Evolutionary conservation across 2,329 filamentous ascomycete species (phyloP).

Genomic region (Trichoderma atroviride): DNA sequence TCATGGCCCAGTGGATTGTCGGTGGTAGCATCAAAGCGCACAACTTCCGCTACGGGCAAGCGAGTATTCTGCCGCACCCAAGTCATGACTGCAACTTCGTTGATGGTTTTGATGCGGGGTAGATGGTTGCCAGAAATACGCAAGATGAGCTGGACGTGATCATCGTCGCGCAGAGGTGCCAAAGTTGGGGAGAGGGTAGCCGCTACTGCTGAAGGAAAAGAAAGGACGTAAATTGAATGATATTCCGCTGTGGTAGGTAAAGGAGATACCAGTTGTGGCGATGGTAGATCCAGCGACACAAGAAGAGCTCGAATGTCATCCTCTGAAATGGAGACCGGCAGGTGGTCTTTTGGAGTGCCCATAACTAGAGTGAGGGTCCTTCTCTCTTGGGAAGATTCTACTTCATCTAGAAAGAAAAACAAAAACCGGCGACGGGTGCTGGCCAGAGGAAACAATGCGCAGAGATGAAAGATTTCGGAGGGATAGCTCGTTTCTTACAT

Average conservation of each 20-base stretch:
- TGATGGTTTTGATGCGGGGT: conserved; percentile 41
- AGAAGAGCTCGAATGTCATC: not conserved
- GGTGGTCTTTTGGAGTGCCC: not conserved
- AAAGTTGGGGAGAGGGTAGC: not conserved
- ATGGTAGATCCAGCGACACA: not conserved
- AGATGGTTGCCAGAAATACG: conserved; percentile 42
- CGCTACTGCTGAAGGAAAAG: not conserved
- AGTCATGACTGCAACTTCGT: conserved; percentile 42
- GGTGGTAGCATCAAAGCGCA: conserved; percentile 35
- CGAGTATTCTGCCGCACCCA: conserved; percentile 40
- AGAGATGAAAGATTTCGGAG: not conserved
- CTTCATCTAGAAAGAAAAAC: not conserved
- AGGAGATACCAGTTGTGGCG: not conserved
- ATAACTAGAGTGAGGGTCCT: not conserved
- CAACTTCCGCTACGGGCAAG: conserved; percentile 40
- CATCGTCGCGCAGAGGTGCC: not conserved
- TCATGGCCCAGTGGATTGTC: conserved; percentile 39
- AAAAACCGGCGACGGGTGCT: not conserved
- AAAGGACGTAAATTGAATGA: not conserved
- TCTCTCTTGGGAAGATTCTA: not conserved
- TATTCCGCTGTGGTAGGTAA: not conserved
- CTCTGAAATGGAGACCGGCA: not conserved
- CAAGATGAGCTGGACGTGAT: conserved; percentile 34
- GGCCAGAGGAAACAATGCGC: not conserved
- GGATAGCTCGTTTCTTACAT: too few species aligned